Evolutionary conservation across 176 grass and related monocot genomes (phyloP), one percentile per base, ranked within the genome.

Genomic region (Raddia guianensis): DNA sequence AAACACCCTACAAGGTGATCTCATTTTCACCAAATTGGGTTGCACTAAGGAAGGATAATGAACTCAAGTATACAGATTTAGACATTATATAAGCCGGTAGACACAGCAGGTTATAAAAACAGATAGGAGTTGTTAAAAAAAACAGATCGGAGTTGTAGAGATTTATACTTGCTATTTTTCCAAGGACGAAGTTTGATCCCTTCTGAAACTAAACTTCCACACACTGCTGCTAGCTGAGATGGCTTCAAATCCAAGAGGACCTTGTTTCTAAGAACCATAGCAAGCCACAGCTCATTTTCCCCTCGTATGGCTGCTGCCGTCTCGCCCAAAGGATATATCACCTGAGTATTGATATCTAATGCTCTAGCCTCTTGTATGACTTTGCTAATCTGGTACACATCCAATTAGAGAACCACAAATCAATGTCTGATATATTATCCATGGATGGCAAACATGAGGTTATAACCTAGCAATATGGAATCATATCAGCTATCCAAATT

Each of bases 191-290:
- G 70, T 80, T 98, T 98, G 77, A 98, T 98, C 72, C 92, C 96
- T 91, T 95, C 96, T 53, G 96, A 95, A 32, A 98, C 96, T 83
- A 98, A 83, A 91, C 96, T 95, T 91, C 96, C 96, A 84, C 92
- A 98, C 12, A 98, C 84, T 61, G 96, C 96, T 63, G 96, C 90
- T 68, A 98, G 82, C 76, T 98, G 88, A 89, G 96, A 79, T 77
- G 96, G 92, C 76, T 98, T 98, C 77, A 95, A 80, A 84, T 93
- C 86, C 74, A 95, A 83, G n/a, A 95, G 83, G 20, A 98, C 67
- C 79, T 98, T 98, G 84, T 93, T 98, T 51, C 92, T 87, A 65
- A 98, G 75, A 74, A 93, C 86, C 92, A 95, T 95, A 50, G 96
- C 96, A 86, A 98, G 86, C 92, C 96, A 95, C 12, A 93, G 88